These are phyloP conservation scores for Trametes meyenii DNA, from an alignment of 768 basidiomycete species.

Conservation along the genomic window DNA sequence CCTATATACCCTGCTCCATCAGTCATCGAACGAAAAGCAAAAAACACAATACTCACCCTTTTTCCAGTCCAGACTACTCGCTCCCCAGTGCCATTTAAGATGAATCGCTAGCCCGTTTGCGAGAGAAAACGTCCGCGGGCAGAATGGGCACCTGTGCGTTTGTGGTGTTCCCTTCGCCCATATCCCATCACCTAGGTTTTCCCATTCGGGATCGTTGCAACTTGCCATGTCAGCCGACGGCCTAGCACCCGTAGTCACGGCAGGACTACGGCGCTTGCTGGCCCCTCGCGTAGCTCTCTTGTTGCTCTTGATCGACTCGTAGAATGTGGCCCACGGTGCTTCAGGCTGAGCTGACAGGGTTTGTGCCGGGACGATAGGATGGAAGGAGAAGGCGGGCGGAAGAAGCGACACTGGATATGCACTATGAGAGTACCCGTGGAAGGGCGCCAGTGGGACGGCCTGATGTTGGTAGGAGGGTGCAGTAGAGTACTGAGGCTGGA, in stretches of 20 bases:
- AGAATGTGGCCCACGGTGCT: constrained; percentile 4
- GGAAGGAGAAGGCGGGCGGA: neutral
- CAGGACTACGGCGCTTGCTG: neutral
- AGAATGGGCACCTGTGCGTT: constrained; percentile 20
- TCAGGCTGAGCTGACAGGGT: neutral
- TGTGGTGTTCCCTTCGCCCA: neutral
- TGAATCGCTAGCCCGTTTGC: constrained; percentile 25
- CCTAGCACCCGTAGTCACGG: neutral
- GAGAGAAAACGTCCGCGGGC: constrained; percentile 20
- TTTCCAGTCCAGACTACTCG: constrained; percentile 19
- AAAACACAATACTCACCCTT: constrained; percentile 4
- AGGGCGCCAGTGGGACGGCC: too few species aligned
- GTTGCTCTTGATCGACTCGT: constrained; percentile 1
- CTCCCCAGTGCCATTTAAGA: constrained; percentile 29
- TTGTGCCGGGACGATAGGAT: neutral
- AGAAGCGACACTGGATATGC: too few species aligned
- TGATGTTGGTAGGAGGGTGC: too few species aligned
- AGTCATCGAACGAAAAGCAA: neutral
- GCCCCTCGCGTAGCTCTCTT: neutral
- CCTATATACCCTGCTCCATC: neutral
- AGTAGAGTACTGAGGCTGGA: too few species aligned
- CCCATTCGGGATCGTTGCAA: too few species aligned
- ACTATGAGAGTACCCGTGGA: too few species aligned
- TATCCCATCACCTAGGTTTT: neutral
- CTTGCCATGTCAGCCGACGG: neutral